Conservation (phyloP, 176 grass and related monocot genomes). For the Echinochloa phyllopogon region DNA sequence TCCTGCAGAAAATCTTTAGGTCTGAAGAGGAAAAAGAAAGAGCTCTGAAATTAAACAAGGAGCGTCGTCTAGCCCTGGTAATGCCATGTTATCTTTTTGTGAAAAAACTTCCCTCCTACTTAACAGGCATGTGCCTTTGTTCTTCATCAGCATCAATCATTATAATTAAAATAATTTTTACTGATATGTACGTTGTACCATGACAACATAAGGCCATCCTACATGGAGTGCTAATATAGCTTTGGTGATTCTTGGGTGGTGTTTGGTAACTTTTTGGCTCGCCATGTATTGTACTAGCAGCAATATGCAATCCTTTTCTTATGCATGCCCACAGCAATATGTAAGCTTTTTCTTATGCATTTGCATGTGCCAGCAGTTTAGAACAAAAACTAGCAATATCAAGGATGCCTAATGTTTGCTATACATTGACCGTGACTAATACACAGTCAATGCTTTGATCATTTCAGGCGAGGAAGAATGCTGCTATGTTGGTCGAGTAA, state of each 20-base stretch:
- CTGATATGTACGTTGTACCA: neutral
- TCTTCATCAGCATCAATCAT: neutral
- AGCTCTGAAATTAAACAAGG: conserved; percentile 77
- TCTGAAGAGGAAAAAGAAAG: conserved; percentile 74
- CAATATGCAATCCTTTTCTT: neutral
- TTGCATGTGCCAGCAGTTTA: neutral
- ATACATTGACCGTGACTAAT: neutral
- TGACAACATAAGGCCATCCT: neutral
- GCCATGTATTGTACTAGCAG: neutral
- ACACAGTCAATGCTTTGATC: neutral
- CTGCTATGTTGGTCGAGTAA: conserved; percentile 54
- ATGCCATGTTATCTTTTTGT: neutral
- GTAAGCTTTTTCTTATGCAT: neutral
- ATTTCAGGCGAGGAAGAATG: conserved; percentile 70
- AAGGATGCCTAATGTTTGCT: neutral
- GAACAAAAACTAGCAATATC: neutral
- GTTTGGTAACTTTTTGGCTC: neutral
- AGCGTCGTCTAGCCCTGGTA: conserved; percentile 82
- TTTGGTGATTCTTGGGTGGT: neutral
- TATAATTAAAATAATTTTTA: neutral
- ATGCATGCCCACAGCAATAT: neutral
- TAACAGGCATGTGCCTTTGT: neutral
- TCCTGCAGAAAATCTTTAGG: conserved; percentile 80
- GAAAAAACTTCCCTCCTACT: neutral
- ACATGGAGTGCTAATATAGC: neutral